phyloP scores from a whole-genome alignment of 345 rosid genomes.

The Citropsis articulata region DNA sequence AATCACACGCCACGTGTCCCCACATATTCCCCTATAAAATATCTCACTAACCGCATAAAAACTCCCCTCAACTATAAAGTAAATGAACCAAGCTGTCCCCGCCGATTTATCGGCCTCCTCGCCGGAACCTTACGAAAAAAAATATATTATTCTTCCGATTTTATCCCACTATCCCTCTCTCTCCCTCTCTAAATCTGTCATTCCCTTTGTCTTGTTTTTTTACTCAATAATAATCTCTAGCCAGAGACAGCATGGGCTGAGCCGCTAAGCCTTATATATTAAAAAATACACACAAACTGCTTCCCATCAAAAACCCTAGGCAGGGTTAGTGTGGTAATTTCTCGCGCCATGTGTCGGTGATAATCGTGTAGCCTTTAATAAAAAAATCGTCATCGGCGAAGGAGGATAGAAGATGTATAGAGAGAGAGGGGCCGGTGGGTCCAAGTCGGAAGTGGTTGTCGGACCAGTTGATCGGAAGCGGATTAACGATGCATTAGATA shows the following conservation, averaged over 20 bases:
- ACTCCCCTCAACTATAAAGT: constrained; percentile 3
- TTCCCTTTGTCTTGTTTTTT: neutral
- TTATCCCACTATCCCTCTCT: neutral
- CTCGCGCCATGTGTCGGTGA: constrained; percentile 20
- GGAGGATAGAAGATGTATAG: constrained; percentile 34
- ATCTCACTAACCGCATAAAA: neutral
- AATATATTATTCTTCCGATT: neutral
- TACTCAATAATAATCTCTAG: constrained; percentile 11
- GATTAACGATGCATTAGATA: constrained; percentile 68
- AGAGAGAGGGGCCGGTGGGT: constrained; percentile 52
- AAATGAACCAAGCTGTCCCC: constrained; percentile 5
- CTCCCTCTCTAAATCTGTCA: too few relatives aligned
- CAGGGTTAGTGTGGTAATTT: constrained; percentile 17
- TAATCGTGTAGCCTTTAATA: neutral
- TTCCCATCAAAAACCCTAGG: constrained; percentile 18
- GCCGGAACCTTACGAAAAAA: constrained; percentile 10
- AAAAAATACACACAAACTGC: neutral
- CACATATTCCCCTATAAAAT: neutral
- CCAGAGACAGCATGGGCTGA: constrained; percentile 4
- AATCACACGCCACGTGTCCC: constrained; percentile 7
- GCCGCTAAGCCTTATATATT: neutral
- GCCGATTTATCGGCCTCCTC: constrained; percentile 30
- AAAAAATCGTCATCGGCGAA: constrained; percentile 6
- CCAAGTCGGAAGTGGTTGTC: constrained; percentile 56
- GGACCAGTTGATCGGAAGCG: constrained; percentile 68